These are phyloP conservation scores for Colletotrichum siamense DNA, from an alignment of 2,329 filamentous ascomycete genomes.

Conservation along the genomic window DNA sequence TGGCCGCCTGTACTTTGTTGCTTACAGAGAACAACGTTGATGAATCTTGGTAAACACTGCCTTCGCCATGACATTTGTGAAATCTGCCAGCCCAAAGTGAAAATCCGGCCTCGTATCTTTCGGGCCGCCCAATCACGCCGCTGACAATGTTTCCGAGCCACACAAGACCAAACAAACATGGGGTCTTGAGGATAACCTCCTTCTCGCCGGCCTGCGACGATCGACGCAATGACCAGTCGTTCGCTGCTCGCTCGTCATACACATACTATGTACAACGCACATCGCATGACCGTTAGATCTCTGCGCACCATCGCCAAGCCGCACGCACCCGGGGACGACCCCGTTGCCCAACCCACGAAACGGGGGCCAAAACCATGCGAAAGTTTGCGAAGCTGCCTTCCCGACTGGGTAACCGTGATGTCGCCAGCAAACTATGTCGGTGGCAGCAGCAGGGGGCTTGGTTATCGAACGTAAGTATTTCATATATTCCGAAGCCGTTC, in stretches of 20 bases:
- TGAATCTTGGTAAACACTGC: not conserved
- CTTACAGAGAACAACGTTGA: not conserved
- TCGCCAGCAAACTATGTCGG: not conserved
- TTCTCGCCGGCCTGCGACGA: not conserved
- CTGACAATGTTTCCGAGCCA: not conserved
- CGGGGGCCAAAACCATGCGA: not conserved
- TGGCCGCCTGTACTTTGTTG: constrained; percentile 5
- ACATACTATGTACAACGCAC: not conserved
- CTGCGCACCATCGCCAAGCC: not conserved
- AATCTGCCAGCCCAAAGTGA: not conserved
- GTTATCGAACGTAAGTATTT: not conserved
- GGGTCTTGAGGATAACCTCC: not conserved
- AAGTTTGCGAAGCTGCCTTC: not conserved
- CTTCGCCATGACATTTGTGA: not conserved
- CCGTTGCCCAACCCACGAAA: not conserved
- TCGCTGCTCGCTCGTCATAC: not conserved
- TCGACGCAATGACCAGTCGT: not conserved
- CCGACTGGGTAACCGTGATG: not conserved
- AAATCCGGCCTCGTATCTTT: not conserved
- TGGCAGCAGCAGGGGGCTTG: not conserved
- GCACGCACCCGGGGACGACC: not conserved
- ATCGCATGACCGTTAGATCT: not conserved
- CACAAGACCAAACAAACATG: not conserved
- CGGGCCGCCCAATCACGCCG: not conserved
- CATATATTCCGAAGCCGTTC: not conserved